Evolutionary conservation across 192 early-diverging fungal genomes (phyloP), one percentile per base, ranked within the genome.

Genomic region (Dissophora globulifera): DNA sequence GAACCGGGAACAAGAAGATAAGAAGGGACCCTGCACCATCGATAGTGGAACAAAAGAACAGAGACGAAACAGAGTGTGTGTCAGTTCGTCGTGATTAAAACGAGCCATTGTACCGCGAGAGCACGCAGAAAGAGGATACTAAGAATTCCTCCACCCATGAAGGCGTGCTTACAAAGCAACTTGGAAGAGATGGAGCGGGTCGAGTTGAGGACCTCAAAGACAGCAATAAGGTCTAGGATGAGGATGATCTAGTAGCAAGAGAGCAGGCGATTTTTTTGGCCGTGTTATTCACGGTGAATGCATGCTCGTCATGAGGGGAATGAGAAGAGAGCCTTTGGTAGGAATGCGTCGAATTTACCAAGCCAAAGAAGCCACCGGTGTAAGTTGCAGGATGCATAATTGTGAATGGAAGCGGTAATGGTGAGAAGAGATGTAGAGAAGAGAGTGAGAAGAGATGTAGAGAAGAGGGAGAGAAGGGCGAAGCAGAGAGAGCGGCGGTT

Each of bases 1-100:
- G 62, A 15, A 88, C 57, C 5, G 87, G 87, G 83, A 88, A 88
- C 56, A 88, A 67, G 69, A 88, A 86, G 56, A 88, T 81, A 17
- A 88, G 69, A 22, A 86, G 67, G 26, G 80, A 63, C 87, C 87
- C 69, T 71, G 45, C 27, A 25, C 30, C 5, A 47, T 22, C 16
- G 27, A 29, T 46, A n/a, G 15, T 13, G 23, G 9, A 45, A 38
- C 35, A 38, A 38, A 38, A n/a, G n/a, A n/a, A n/a, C n/a, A n/a
- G n/a, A n/a, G n/a, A n/a, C n/a, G n/a, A n/a, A n/a, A n/a, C n/a
- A n/a, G n/a, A n/a, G n/a, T n/a, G n/a, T n/a, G n/a, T n/a, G n/a
- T n/a, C n/a, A n/a, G n/a, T n/a, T n/a, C n/a, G n/a, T n/a, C n/a
- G n/a, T n/a, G n/a, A n/a, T n/a, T n/a, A n/a, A n/a, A n/a, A n/a